Base-by-base conservation (phyloP, 2,329 filamentous ascomycete species). In the Pochonia chlamydosporia region DNA sequence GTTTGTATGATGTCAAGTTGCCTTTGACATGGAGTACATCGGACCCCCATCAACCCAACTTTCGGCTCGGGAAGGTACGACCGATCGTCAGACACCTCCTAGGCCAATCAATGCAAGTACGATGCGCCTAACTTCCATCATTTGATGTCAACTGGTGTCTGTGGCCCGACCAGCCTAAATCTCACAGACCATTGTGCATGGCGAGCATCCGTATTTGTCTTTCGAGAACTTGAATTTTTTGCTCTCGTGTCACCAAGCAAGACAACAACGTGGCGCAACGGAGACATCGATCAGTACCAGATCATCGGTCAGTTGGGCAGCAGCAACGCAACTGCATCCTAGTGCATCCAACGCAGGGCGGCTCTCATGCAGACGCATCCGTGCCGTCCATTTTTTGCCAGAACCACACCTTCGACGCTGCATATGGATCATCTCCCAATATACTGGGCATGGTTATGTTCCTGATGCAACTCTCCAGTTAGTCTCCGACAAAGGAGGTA, bases 341-440 rank as follows among this genome's bases (percentile, higher is more conserved):
- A 18, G 5, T 30, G n/a, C 41, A 35, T 43, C 20, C 31, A 24
- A 44, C 18, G 43, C 43, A 44, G 43, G 43, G 43, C 43, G 43
- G 20, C 20, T 30, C 30, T 14, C 28, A 24, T 44, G 42, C 42
- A 44, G 42, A 24, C 37, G 42, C 42, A 44, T 39, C 18, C 18
- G 16, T 21, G 18, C 20, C 18, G 23, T 23, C 20, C 20, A n/a
- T n/a, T n/a, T 9, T 39, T 23, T 39, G 14, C 35, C 35, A 39
- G 20, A 6, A 16, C 20, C n/a, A n/a, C n/a, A n/a, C 31, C 31
- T 35, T 35, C 3, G 20, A 35, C n/a, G 7, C 14, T 7, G 31
- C 14, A 35, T 20, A 18, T 5, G 16, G 30, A n/a, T n/a, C 13
- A n/a, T 33, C 16, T 11, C 30, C 30, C 30, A n/a, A 33, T 33